Base-by-base conservation (phyloP, 139 green algal genomes). In the Chlamydomonas eustigma region DNA sequence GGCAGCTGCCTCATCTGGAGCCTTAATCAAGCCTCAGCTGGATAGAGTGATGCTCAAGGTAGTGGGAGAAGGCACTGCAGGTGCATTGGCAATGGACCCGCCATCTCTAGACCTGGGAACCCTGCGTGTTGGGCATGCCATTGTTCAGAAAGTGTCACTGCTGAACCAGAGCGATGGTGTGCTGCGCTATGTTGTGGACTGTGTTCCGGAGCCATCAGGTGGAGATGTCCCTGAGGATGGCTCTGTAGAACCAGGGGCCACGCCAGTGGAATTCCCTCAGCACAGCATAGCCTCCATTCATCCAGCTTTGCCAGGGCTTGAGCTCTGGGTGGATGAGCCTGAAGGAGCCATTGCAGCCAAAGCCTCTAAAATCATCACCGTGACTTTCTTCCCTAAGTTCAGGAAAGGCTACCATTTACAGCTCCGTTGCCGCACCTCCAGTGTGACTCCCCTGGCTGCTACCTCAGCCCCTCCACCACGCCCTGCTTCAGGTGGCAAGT, bases 131-230 rank as follows among this genome's bases (percentile, higher is more conserved):
- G 88, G 88, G 3, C 79, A 90, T 31, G 70, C 79, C 0, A 72
- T 83, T 32, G 64, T 67, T 31, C 69, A 34, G 22, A 81, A 69
- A 25, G 50, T 92, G 6, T 77, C 65, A 4, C 74, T 93, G 64
- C 50, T 89, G 34, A 93, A 93, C 79, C 83, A 89, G 51, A 89
- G 82, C 74, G 83, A 81, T 51, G 89, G 89, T 28, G 77, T 89
- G 63, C 81, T 92, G 70, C 74, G 77, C 3, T 93, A 92, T 76
- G 70, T 58, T 34, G 44, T 93, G 39, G 75, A 82, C 37, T 80
- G 75, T 34, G 44, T 12, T 37, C 33, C 44, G 18, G 44, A 58
- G 44, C 44, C 44, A 18, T 12, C 44, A 28, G 44, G 44, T 58
- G 44, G 66, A 3, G 39, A 66, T 3, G 37, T 50, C 36, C 58